Evolutionary conservation across 2,329 filamentous ascomycete species (phyloP).

Genomic region (Diaporthe sp.): DNA sequence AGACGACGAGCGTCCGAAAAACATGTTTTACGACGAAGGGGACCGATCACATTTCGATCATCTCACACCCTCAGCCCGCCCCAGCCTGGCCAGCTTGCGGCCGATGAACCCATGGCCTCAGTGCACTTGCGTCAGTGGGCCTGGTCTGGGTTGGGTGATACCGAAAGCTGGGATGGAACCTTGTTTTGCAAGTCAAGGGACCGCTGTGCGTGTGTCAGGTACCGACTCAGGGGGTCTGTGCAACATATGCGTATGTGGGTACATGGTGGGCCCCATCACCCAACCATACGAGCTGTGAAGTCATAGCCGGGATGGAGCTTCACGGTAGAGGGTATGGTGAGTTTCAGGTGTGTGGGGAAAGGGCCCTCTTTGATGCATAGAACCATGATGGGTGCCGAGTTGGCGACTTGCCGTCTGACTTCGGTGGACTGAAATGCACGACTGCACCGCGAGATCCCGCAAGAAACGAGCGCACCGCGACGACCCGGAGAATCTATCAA

Average conservation of each 20-base stretch:
- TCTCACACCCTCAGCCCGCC: constrained; percentile 13
- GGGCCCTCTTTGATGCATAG: constrained; percentile 22
- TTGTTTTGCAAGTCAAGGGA: constrained; percentile 30
- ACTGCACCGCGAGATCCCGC: not conserved
- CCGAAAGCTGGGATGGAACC: constrained; percentile 28
- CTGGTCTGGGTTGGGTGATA: not conserved
- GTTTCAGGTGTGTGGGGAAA: not conserved
- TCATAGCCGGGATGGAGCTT: constrained; percentile 31
- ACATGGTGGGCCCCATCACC: constrained; percentile 5
- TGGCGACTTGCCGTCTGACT: not conserved
- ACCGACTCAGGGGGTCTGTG: too few relatives aligned
- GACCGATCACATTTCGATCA: constrained; percentile 19
- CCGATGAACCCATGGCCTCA: constrained; percentile 8
- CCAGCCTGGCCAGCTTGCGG: not conserved
- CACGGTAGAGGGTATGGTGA: constrained; percentile 27
- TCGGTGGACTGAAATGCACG: constrained; percentile 14
- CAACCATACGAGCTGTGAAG: constrained; percentile 31
- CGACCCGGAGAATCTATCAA: constrained; percentile 1
- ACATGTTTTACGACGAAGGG: constrained; percentile 27
- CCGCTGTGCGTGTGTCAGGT: constrained; percentile 17
- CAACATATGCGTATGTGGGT: constrained; percentile 18
- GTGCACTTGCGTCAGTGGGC: constrained; percentile 33
- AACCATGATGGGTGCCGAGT: constrained; percentile 14
- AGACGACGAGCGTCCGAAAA: constrained; percentile 13
- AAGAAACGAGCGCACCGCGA: not conserved